phyloP scores from a whole-genome alignment of 2,329 filamentous ascomycete genomes.

The Incumbomyces lentus region DNA sequence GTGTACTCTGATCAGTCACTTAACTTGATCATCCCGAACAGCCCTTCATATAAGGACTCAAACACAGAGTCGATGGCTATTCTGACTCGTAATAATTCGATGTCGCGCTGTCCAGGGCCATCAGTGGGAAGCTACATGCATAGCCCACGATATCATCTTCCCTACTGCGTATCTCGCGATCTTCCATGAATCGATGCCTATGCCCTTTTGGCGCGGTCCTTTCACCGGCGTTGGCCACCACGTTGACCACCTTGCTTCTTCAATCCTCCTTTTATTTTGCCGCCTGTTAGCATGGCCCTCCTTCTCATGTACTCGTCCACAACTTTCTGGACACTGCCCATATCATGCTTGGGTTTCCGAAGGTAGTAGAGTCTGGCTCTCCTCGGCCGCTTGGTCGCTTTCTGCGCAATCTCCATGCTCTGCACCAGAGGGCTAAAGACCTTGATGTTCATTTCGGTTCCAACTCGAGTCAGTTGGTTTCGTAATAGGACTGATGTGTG shows the following conservation, averaged over 20 bases:
- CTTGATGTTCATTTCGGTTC: constrained; percentile 97
- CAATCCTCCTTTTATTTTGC: constrained; percentile 19
- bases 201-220: no score
- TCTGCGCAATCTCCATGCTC: constrained; percentile 87
- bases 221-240: not conserved
- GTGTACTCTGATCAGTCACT: no score
- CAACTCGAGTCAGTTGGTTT: constrained; percentile 73
- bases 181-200: no score
- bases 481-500: constrained; percentile 82
- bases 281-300: constrained; percentile 36
- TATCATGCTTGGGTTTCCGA: constrained; percentile 73
- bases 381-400: constrained; percentile 71
- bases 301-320: constrained; percentile 56
- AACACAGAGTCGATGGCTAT: no score
- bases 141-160: no score
- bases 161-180: no score
- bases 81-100: no score
- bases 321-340: constrained; percentile 72
- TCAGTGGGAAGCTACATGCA: no score
- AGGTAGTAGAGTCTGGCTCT: constrained; percentile 85
- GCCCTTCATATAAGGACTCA: no score
- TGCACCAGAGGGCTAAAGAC: constrained; percentile 81
- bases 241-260: constrained; percentile 10
- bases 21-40: no score
- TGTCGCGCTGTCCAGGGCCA: no score